These are phyloP conservation scores for Yarrowia alimentaria DNA, from an alignment of 805 yeast genomes.

Conservation along the genomic window DNA sequence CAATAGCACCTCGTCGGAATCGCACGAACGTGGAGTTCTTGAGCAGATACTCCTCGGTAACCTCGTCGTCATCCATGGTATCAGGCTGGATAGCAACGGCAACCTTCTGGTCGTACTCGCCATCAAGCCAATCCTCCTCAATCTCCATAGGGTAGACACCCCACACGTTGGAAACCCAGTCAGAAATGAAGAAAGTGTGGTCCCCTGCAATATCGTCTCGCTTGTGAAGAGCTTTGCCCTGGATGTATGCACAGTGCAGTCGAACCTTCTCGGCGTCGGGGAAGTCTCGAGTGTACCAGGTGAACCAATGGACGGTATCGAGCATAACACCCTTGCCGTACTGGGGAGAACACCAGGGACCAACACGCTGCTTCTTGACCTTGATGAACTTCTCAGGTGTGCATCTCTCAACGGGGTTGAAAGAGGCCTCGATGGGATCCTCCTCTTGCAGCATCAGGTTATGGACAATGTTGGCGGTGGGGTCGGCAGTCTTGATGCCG, in stretches of 20 bases:
- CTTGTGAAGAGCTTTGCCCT: constrained; percentile 53
- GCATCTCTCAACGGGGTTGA: constrained; percentile 81
- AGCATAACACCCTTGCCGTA: constrained; percentile 57
- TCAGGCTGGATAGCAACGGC: constrained; percentile 74
- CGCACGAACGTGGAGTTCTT: constrained; percentile 54
- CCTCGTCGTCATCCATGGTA: constrained; percentile 61
- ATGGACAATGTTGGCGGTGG: constrained; percentile 35
- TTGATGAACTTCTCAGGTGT: constrained; percentile 74
- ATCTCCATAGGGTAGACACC: constrained; percentile 67
- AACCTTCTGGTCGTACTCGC: constrained; percentile 52
- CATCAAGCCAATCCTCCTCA: constrained; percentile 62
- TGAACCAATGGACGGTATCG: constrained; percentile 67
- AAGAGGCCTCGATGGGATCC: constrained; percentile 54
- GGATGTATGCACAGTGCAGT: constrained; percentile 64
- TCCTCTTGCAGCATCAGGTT: constrained; percentile 69
- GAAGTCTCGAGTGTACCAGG: constrained; percentile 77
- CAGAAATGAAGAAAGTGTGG: constrained; percentile 61
- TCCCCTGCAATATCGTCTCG: constrained; percentile 45
- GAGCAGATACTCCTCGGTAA: constrained; percentile 45
- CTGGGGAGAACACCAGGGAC: constrained; percentile 82
- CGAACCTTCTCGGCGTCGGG: constrained; percentile 55
- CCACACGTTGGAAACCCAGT: constrained; percentile 62
- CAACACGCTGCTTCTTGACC: constrained; percentile 58
- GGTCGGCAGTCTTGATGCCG: constrained; percentile 41
- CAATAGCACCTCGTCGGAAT: constrained; percentile 38